Evolutionary conservation across 179 eudicot species (phyloP), one percentile per base, ranked within the genome.

Genomic region (Corrigiola litoralis): DNA sequence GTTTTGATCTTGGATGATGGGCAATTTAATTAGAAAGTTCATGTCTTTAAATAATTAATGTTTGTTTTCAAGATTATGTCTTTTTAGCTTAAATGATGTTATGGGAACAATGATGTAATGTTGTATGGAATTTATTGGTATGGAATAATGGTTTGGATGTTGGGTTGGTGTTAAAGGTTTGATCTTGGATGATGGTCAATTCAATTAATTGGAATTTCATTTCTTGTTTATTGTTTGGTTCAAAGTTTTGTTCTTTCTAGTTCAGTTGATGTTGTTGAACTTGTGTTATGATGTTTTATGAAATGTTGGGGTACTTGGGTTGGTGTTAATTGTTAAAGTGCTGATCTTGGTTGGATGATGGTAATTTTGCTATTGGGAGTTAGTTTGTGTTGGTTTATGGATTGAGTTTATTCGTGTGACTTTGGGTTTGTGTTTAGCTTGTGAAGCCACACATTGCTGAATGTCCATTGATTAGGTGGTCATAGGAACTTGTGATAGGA

Each of bases 1-100:
- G 58, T 67, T 61, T 48, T 51, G 5, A 56, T 63, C 31, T 50
- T 61, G 49, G 25, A 14, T 68, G 3, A 6, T 58, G 27, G 49
- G 38, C 16, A 17, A 28, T 41, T 32, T 61, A 5, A n/a, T n/a
- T n/a, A n/a, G n/a, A n/a, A n/a, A n/a, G n/a, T n/a, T n/a, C n/a
- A n/a, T n/a, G n/a, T n/a, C n/a, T n/a, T n/a, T n/a, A n/a, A n/a
- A n/a, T n/a, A n/a, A 11, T 6, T 21, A 10, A 31, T 14, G 5
- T 27, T 31, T 1, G 34, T 23, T 41, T 6, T 51, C n/a, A n/a
- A n/a, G n/a, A n/a, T 10, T 36, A 10, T 52, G 25, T 20, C 5
- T 0, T 24, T 32, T 34, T 66, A 0, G 16, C 18, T 50, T 13
- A 4, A 44, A 20, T 37, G 20, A 23, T 8, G 2, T 54, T 54